phyloP scores from a whole-genome alignment of 495 filamentous ascomycete genomes.

The Tuber aestivum region DNA sequence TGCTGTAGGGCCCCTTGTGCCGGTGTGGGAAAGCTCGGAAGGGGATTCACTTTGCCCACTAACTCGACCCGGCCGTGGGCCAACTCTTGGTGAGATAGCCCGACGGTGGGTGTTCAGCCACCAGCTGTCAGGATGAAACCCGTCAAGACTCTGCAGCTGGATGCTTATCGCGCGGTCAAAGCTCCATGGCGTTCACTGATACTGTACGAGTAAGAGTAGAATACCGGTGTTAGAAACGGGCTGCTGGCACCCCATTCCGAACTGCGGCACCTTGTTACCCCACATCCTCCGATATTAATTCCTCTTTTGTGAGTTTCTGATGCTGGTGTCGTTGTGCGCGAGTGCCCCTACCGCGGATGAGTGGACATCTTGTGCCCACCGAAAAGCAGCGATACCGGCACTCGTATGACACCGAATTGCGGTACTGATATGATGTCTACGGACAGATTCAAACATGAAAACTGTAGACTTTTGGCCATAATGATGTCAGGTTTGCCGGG shows the following conservation, averaged over 20 bases:
- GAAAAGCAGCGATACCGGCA: background rate
- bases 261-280: too few relatives aligned
- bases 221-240: background rate
- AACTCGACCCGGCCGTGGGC: background rate
- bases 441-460: background rate
- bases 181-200: background rate
- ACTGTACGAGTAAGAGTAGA: background rate
- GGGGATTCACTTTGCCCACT: background rate
- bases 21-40: background rate
- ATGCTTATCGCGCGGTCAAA: background rate
- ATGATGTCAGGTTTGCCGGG: background rate
- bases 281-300: background rate
- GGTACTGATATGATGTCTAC: background rate
- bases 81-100: background rate
- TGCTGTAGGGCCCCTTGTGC: background rate
- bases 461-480: background rate
- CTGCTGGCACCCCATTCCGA: background rate
- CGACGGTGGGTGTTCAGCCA: background rate
- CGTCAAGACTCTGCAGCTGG: background rate
- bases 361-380: background rate
- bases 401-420: background rate
- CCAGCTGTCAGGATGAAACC: background rate
- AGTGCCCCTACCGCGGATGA: background rate
- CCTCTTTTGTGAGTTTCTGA: background rate
- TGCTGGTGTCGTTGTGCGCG: background rate